These are phyloP conservation scores for Acer negundo DNA, from an alignment of 345 rosid species.

Conservation along the genomic window DNA sequence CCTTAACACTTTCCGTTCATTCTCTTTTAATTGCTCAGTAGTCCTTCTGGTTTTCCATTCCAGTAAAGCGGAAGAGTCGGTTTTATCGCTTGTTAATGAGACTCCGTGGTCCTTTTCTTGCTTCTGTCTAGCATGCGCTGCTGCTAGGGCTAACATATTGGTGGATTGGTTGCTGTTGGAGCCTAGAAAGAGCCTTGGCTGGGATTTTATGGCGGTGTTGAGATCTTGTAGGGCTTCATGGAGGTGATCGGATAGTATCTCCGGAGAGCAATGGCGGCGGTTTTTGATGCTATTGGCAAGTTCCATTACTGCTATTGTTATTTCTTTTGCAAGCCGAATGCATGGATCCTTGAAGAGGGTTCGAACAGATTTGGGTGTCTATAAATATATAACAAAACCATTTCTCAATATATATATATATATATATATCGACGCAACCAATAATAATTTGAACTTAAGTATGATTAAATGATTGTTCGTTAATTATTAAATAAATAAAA, in stretches of 20 bases:
- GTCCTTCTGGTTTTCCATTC: constrained; percentile 58
- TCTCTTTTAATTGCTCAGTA: constrained; percentile 26
- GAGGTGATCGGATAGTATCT: constrained; percentile 73
- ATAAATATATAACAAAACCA: neutral
- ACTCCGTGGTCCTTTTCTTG: constrained; percentile 25
- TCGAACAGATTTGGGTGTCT: constrained; percentile 74
- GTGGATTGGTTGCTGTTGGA: constrained; percentile 46
- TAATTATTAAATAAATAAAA: no score
- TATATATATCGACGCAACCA: no score
- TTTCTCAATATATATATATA: no score
- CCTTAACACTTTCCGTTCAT: constrained; percentile 56
- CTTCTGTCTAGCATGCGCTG: constrained; percentile 43
- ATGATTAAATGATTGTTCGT: neutral
- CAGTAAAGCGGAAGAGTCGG: constrained; percentile 60
- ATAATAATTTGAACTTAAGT: neutral
- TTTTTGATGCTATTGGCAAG: constrained; percentile 60
- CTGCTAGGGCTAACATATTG: constrained; percentile 49
- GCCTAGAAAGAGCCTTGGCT: constrained; percentile 75
- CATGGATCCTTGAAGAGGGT: constrained; percentile 75
- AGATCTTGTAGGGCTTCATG: constrained; percentile 79
- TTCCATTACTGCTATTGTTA: constrained; percentile 59
- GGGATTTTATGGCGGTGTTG: constrained; percentile 70
- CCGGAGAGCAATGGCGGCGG: constrained; percentile 77
- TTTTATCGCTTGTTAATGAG: constrained; percentile 57
- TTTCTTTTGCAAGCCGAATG: constrained; percentile 65